Evolutionary conservation across 2,329 filamentous ascomycete species (phyloP), one percentile per base, ranked within the genome.

Genomic region (Aspergillus eucalypticola): DNA sequence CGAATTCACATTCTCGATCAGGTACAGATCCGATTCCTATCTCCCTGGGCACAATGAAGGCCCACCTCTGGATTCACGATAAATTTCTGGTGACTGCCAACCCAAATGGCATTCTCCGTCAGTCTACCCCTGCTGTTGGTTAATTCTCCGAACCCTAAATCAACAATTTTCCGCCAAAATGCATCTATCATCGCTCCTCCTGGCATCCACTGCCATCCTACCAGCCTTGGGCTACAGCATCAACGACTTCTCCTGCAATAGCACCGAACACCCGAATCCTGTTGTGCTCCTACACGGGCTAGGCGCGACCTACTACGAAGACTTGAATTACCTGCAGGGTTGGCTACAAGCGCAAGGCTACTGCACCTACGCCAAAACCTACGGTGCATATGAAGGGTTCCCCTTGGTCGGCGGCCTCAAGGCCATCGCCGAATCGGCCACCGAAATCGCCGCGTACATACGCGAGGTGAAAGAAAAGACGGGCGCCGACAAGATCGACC

Each of bases 321-420:
- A 77, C 62, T 61, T 76, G 21, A 76, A 76, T 61, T 67, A 60
- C 57, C 60, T 77, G 6, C 73, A 76, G 64, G 67, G 62, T 63
- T 76, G 73, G 71, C 69, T 77, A 11, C 72, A 75, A 35, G 56
- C 60, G 2, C 67, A 76, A 46, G 76, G 74, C 27, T 79, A 78
- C 67, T 80, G 78, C 71, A 79, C 78, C 17, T 80, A 74, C 65
- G 73, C 78, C 1, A 60, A 67, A 17, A 79, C 77, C 8, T 80
- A 80, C 65, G 78, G 78, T 53, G 75, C 73, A 6, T 75, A 78
- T 61, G 58, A 65, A 0, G 64, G 70, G 1, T 76, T 78, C 54
- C 71, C 72, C 5, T 73, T 75, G 53, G 60, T 79, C 15, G 78
- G 78, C 38, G 78, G 78, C 0, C 61, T 80, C 5, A 66, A 69